Base-by-base conservation (phyloP, 2,329 filamentous ascomycete genomes). In the Trichoderma gracile region DNA sequence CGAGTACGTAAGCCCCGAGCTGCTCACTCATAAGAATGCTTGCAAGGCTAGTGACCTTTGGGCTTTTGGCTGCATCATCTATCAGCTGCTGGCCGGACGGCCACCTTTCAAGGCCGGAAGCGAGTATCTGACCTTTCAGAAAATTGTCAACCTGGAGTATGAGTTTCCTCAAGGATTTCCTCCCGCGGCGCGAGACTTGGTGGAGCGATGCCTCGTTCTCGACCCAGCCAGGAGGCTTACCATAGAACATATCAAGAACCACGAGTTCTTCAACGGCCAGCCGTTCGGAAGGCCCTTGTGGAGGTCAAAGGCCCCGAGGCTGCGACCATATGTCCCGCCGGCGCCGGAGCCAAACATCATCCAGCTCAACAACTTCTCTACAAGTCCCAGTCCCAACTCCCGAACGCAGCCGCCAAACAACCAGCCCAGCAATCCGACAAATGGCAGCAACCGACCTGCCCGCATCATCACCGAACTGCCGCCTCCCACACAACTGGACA, bases 31-130 rank as follows among this genome's bases (percentile, higher is more conserved):
- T 73, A 98, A 98, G 80, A 96, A 91, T 72, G 95, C 94, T 21
- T 97, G 94, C 81, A 99, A 98, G 79, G 92, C 94, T 49, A 98
- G 95, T 76, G 95, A 99, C 78, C 78, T 99, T 56, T 99, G 95
- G 95, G 95, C 95, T 2, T 99, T 96, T 79, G 95, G 95, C 10
- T 99, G 95, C 79, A 99, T 99, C 71, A 88, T 99, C 68, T 99
- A 96, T 76, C 95, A 99, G 76, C 84, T 99, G 27, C 81, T 99
- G 40, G 91, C 91, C n/a, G 95, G 95, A n/a, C 84, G 95, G 66
- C 95, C 95, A 6, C 95, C 95, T 0, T 99, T 99, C 81, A 99
- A 99, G 76, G 95, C 91, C 46, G 90, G 85, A 15, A 97, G 96
- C 70, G 95, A 99, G 75, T 99, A 98, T 72, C 84, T 95, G 73